phyloP scores from a whole-genome alignment of 2,329 filamentous ascomycete species.

The Lasiodiplodia sp. region DNA sequence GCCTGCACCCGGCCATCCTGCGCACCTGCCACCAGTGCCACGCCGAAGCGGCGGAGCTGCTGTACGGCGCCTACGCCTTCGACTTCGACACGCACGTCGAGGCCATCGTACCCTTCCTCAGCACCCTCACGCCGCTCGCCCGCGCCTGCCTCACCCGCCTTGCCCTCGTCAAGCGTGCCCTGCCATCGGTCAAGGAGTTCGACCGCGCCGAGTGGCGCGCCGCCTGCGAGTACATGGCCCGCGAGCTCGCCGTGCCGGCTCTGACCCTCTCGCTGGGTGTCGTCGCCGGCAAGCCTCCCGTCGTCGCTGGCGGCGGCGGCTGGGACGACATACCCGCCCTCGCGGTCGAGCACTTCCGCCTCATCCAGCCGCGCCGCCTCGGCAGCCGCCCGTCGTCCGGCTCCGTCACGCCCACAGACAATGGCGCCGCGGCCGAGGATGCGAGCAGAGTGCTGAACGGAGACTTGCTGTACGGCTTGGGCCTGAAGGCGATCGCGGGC shows the following conservation, averaged over 20 bases:
- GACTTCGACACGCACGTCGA: slow-evolving; percentile 68
- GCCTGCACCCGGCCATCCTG: slow-evolving; percentile 56
- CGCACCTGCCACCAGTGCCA: slow-evolving; percentile 57
- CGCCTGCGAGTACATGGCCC: slow-evolving; percentile 59
- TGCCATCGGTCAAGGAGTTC: slow-evolving; percentile 62
- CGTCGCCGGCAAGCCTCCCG: slow-evolving; percentile 60
- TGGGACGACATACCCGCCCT: slow-evolving; percentile 56
- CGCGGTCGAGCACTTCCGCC: slow-evolving; percentile 35
- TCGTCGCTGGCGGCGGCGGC: slow-evolving; percentile 36
- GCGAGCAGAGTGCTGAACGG: slow-evolving; percentile 38
- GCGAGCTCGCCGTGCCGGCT: slow-evolving; percentile 43
- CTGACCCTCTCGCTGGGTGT: slow-evolving; percentile 58
- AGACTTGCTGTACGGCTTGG: slow-evolving; percentile 49
- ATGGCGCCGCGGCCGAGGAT: background rate
- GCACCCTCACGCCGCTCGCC: slow-evolving; percentile 61
- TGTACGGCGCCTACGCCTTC: slow-evolving; percentile 66
- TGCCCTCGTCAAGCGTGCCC: slow-evolving; percentile 63
- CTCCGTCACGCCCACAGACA: background rate
- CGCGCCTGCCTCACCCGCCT: slow-evolving; percentile 59
- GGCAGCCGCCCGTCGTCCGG: slow-evolving; percentile 40
- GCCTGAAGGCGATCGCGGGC: slow-evolving; percentile 34
- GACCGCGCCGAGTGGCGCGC: slow-evolving; percentile 63
- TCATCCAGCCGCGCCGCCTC: slow-evolving; percentile 35
- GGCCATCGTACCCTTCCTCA: slow-evolving; percentile 66
- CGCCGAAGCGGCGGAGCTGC: slow-evolving; percentile 62